Conservation (phyloP, 257 asterid genomes). For the Solanum rostratum region DNA sequence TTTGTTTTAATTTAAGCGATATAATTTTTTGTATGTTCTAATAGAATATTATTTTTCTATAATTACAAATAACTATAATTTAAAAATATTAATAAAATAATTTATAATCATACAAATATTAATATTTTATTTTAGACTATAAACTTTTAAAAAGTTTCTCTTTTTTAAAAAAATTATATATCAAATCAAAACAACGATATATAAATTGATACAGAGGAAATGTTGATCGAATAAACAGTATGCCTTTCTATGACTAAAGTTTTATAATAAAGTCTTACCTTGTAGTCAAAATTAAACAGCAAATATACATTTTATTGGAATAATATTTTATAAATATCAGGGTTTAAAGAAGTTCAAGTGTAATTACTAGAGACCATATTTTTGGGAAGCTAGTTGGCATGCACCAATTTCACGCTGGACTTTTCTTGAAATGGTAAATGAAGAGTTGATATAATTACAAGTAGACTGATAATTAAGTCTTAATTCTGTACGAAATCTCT, state of each 20-base stretch:
- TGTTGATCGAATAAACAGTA: neutral
- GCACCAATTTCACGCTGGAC: neutral
- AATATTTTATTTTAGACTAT: rapidly evolving
- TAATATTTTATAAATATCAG: neutral
- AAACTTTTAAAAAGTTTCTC: too few species aligned
- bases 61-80: neutral
- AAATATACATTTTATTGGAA: neutral
- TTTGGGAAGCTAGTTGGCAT: neutral
- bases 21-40: neutral
- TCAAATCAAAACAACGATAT: neutral
- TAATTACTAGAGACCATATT: neutral
- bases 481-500: neutral
- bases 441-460: neutral
- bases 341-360: neutral
- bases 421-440: neutral
- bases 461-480: neutral
- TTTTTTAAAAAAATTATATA: too few species aligned
- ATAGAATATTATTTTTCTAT: neutral
- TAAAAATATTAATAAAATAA: neutral
- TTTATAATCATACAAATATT: neutral
- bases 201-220: neutral
- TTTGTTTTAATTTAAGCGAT: neutral
- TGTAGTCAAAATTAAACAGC: neutral
- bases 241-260: neutral
- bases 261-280: neutral